Evolutionary conservation across 1,139 yeast species (phyloP).

Genomic region (Sugiyamaella japonica): DNA sequence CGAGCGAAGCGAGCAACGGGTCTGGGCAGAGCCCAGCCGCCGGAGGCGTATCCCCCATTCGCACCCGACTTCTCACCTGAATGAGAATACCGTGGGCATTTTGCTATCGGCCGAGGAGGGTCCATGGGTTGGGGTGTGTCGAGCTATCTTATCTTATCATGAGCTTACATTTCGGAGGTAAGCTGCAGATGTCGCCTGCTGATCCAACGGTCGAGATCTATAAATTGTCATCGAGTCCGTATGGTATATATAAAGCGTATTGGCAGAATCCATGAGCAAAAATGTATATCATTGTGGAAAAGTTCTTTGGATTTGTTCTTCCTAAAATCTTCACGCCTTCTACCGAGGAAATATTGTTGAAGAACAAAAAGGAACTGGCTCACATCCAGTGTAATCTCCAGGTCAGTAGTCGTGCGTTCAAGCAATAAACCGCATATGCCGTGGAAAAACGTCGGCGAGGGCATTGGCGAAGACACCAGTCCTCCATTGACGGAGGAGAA

Average conservation of each 20-base stretch:
- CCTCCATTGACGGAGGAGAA: conserved; percentile 25
- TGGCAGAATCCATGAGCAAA: neutral
- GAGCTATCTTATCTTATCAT: too few relatives aligned
- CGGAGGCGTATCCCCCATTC: too few relatives aligned
- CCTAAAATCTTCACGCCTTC: conserved; percentile 19
- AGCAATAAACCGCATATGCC: conserved; percentile 23
- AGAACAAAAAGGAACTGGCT: conserved; percentile 7
- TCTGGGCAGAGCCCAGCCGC: too few relatives aligned
- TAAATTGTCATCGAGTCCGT: too few relatives aligned
- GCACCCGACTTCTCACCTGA: too few relatives aligned
- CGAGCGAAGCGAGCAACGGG: too few relatives aligned
- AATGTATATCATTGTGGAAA: conserved; percentile 19
- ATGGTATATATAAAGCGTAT: neutral
- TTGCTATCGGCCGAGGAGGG: too few relatives aligned
- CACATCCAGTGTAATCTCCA: conserved; percentile 20
- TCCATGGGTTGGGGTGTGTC: too few relatives aligned
- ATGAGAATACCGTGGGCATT: too few relatives aligned
- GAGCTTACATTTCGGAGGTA: neutral
- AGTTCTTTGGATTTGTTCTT: conserved; percentile 20
- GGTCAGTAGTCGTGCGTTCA: conserved; percentile 27
- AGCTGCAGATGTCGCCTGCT: neutral
- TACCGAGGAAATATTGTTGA: conserved; percentile 17
- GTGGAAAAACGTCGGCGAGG: conserved; percentile 27
- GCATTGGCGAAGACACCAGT: conserved; percentile 24
- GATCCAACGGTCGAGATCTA: neutral